phyloP scores from a whole-genome alignment of 176 grass and related monocot genomes.

The Rhynchospora breviuscula region DNA sequence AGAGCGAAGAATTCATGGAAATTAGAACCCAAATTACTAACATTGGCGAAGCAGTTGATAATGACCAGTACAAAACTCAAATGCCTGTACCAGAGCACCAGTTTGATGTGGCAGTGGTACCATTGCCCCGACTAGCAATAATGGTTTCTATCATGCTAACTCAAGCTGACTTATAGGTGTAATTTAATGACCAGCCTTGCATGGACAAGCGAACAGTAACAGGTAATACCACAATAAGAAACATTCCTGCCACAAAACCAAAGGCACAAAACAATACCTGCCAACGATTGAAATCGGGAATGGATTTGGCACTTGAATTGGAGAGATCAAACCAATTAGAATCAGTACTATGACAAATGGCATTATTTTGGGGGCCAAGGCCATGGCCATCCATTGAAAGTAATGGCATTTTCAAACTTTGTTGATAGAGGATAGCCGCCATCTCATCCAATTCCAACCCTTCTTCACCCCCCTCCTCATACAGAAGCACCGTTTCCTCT shows the following conservation, averaged over 20 bases:
- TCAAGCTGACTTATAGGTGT: not conserved
- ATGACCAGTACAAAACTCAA: not conserved
- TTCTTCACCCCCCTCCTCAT: not conserved
- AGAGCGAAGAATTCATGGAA: not conserved
- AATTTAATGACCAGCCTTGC: not conserved
- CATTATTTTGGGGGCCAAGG: not conserved
- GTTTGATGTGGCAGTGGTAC: not conserved
- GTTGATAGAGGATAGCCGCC: conserved; percentile 10
- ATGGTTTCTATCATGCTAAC: not conserved
- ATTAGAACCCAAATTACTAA: not conserved
- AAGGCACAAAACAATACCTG: conserved; percentile 7
- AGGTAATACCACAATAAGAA: not conserved
- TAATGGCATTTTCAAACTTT: not conserved
- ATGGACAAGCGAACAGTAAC: not conserved
- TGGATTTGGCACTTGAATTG: not conserved
- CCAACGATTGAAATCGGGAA: conserved; percentile 2
- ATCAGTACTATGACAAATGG: not conserved
- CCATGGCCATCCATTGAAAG: not conserved
- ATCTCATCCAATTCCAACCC: conserved; percentile 34
- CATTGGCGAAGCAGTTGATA: not conserved
- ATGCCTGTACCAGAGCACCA: not conserved
- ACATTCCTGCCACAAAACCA: not conserved
- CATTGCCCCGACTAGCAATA: not conserved
- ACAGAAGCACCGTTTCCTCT: not conserved
- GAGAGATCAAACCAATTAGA: not conserved